Base-by-base conservation (phyloP, 805 yeast species). In the Metschnikowia sp. region DNA sequence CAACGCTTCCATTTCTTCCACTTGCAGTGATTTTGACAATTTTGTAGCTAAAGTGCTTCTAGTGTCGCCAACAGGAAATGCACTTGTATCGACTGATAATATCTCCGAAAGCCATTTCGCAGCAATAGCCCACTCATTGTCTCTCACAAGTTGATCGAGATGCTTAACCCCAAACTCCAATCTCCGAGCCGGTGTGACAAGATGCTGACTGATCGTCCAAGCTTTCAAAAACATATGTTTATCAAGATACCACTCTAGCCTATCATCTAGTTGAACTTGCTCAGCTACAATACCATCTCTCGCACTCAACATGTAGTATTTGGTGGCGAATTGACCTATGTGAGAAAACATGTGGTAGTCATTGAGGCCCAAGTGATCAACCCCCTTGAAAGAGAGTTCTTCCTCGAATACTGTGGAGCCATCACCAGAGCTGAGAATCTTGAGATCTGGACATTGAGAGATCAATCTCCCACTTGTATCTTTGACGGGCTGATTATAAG, bases 391-490 rank as follows among this genome's bases (percentile, higher is more conserved):
- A 0, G 84, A 81, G 2, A 92, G 75, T 60, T 85, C 96, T 62
- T 92, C 97, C 19, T 83, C 88, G 44, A 86, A 82, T 11, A 79
- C 74, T 42, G 88, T 95, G 48, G 81, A 85, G 8, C 92, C 88
- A 8, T 83, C 79, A 1, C 69, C 56, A 2, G 83, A 71, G 60
- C 85, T 84, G 15, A 88, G 67, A 1, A 94, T 72, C 50, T 84
- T 79, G 22, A 92, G 66, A 53, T 91, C 97, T 0, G 98, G 96
- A 10, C 83, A 76, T 31, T 66, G 66, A 12, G 68, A 70, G 8
- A 54, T 57, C 22, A 58, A 45, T 26, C 47, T 50, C 3, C 57
- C 59, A 7, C 55, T 47, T 22, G 45, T 52, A 1, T 56, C 57
- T 10, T 57, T 58, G 1, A 53, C 43, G 9, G 78, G 74, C 32